Evolutionary conservation across 139 green algal genomes (phyloP).

Genomic region (Deuterostichococcus epilithicus): DNA sequence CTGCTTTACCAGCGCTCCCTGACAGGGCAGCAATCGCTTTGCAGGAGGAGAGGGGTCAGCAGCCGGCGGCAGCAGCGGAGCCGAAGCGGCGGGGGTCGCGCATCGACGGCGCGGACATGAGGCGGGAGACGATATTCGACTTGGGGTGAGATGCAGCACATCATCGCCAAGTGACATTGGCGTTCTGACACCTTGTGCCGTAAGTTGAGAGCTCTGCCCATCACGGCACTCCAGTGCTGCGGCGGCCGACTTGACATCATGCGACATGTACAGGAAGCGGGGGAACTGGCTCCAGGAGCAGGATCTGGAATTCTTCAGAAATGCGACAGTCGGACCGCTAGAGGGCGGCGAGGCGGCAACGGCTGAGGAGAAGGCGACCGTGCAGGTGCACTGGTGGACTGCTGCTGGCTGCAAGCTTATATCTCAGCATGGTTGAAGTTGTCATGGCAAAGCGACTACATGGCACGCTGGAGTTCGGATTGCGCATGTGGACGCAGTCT

Average conservation of each 20-base stretch:
- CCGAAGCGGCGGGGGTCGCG: background rate
- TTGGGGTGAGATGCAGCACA: background rate
- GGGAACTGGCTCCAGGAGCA: no score
- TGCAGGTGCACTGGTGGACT: conserved; percentile 12
- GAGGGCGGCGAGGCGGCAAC: background rate
- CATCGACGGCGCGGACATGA: background rate
- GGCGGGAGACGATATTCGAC: background rate
- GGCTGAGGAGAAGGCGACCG: conserved; percentile 10
- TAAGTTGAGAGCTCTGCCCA: no score
- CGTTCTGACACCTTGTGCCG: no score
- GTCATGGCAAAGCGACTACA: background rate
- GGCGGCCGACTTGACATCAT: no score
- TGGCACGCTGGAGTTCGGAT: background rate
- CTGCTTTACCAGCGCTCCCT: no score
- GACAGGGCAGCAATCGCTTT: background rate
- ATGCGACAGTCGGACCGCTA: background rate
- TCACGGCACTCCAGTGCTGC: no score
- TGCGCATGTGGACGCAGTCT: no score
- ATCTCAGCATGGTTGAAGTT: background rate
- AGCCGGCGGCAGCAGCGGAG: background rate
- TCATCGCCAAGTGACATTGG: background rate
- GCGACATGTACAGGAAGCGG: no score
- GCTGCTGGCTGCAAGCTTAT: background rate
- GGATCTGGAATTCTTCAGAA: background rate
- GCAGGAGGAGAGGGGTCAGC: background rate